phyloP scores from a whole-genome alignment of 1,284 basidiomycete species.

The Ustilago cynodontis region DNA sequence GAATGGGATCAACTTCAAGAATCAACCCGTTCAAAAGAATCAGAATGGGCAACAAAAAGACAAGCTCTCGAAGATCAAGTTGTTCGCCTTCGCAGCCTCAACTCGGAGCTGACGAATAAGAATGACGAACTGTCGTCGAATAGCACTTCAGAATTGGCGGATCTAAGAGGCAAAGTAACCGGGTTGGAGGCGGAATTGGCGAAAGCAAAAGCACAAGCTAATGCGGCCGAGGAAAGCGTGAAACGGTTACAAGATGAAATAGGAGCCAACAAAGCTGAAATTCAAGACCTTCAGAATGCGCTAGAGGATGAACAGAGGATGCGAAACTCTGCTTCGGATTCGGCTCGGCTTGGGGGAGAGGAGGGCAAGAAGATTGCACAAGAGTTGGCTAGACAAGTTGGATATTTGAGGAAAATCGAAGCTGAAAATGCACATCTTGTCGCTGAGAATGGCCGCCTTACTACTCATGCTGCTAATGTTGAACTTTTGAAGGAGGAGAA shows the following conservation, averaged over 20 bases:
- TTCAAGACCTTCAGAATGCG: conserved; percentile 51
- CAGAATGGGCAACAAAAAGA: conserved; percentile 37
- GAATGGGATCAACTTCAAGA: conserved; percentile 63
- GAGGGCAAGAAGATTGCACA: conserved; percentile 41
- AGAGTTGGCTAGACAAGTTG: conserved; percentile 40
- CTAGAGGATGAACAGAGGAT: conserved; percentile 51
- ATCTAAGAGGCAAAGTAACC: conserved; percentile 19
- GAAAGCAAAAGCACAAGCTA: conserved; percentile 30
- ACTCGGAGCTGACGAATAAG: conserved; percentile 39
- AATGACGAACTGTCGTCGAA: conserved; percentile 31
- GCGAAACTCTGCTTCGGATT: conserved; percentile 21
- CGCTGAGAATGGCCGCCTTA: conserved; percentile 50
- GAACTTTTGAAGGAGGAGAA: conserved; percentile 66
- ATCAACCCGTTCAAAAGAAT: conserved; percentile 32
- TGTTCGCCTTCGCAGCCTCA: conserved; percentile 30
- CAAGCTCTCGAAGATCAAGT: conserved; percentile 47
- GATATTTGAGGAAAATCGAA: conserved; percentile 50
- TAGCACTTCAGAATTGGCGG: conserved; percentile 12
- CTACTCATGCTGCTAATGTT: conserved; percentile 38
- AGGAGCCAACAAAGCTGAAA: conserved; percentile 38
- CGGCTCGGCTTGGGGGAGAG: conserved; percentile 12
- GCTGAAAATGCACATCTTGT: conserved; percentile 42
- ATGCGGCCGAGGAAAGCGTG: conserved; percentile 20
- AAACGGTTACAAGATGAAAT: conserved; percentile 32
- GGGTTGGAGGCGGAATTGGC: conserved; percentile 38